A percentile compares a stretch with the other conserved stretches of the same genome.
Conservation (phyloP, 306 rosid genomes). For the Fragaria nilgerrensis region DNA sequence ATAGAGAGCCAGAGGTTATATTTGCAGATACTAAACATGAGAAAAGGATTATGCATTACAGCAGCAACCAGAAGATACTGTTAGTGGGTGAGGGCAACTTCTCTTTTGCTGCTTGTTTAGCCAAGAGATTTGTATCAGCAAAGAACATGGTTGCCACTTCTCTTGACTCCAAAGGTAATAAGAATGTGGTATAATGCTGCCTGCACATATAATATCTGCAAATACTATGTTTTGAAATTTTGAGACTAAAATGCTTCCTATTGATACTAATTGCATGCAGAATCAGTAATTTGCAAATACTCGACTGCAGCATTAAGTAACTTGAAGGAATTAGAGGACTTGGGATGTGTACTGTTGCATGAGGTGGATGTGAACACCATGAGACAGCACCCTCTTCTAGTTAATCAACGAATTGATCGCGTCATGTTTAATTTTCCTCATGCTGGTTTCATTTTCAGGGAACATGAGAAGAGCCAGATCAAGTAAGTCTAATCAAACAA, state of each 20-base stretch:
- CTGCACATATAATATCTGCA: neutral
- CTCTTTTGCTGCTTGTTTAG: conserved; percentile 41
- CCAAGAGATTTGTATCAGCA: conserved; percentile 38
- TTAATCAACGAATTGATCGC: neutral
- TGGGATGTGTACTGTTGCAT: conserved; percentile 31
- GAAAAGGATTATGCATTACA: conserved; percentile 22
- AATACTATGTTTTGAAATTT: neutral
- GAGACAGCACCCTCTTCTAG: conserved; percentile 8
- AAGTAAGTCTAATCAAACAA: neutral
- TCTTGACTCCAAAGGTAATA: conserved; percentile 22
- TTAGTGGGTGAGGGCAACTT: conserved; percentile 48
- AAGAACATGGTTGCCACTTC: conserved; percentile 41
- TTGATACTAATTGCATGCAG: neutral
- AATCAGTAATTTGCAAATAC: conserved; percentile 1
- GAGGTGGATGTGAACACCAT: conserved; percentile 34
- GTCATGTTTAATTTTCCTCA: conserved; percentile 45
- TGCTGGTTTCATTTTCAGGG: conserved; percentile 2
- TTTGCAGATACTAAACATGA: neutral
- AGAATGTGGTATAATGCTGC: neutral
- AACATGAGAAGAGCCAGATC: neutral
- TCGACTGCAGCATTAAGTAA: neutral
- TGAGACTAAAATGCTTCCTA: neutral
- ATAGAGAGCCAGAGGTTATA: too few relatives aligned
- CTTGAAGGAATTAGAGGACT: conserved; percentile 22
- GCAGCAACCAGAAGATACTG: conserved; percentile 28